These are phyloP conservation scores for Kluyveromyces siamensis DNA, from an alignment of 805 yeast genomes.

Conservation along the genomic window DNA sequence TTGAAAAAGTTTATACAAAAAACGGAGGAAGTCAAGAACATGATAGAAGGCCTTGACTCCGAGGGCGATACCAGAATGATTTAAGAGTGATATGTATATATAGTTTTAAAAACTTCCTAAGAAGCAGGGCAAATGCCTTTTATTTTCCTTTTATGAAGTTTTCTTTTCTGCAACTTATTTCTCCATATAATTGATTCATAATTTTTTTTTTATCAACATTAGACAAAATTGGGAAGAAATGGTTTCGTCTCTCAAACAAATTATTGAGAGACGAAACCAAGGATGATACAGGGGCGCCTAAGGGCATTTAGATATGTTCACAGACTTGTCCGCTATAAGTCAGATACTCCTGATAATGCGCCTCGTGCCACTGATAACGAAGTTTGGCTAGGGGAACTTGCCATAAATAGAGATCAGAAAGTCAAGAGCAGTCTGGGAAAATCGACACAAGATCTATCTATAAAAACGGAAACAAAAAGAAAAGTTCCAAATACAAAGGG, in stretches of 20 bases:
- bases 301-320: neutral
- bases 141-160: too few species aligned
- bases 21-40: constrained; percentile 14
- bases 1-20: constrained; percentile 22
- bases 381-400: constrained; percentile 30
- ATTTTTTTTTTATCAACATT: neutral
- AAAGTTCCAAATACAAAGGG: constrained; percentile 1
- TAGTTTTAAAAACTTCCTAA: neutral
- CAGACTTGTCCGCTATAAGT: neutral
- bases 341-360: constrained; percentile 29
- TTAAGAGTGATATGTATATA: neutral
- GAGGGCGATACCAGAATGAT: constrained; percentile 5
- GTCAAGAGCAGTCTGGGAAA: neutral
- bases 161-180: too few species aligned
- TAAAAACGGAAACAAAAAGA: neutral
- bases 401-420: neutral
- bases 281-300: neutral
- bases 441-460: neutral
- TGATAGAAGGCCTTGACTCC: constrained; percentile 3
- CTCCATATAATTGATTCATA: neutral
- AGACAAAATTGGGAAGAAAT: too few species aligned
- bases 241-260: too few species aligned
- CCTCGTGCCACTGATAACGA: constrained; percentile 37
- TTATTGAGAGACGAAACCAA: neutral
- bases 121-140: neutral